These are phyloP conservation scores for Fusarium devonianum DNA, from an alignment of 2,329 filamentous ascomycete species.

Conservation along the genomic window DNA sequence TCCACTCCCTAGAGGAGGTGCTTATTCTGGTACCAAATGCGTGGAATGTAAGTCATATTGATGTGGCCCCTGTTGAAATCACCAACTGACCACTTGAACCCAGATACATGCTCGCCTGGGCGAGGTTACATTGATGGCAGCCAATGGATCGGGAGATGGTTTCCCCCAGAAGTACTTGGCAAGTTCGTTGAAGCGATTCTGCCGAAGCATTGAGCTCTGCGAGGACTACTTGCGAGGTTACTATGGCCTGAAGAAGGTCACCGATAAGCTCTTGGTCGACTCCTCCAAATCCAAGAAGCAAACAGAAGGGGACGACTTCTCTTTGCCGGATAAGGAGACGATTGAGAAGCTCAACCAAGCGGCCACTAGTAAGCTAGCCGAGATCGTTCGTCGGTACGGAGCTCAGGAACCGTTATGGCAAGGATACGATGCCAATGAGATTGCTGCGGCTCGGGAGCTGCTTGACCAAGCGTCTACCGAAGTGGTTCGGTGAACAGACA, in stretches of 20 bases:
- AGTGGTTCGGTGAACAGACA: conserved; percentile 52
- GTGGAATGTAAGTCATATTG: conserved; percentile 77
- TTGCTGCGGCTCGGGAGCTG: conserved; percentile 74
- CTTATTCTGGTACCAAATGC: conserved; percentile 86
- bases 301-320: conserved; percentile 57
- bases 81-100: conserved; percentile 29
- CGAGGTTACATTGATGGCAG: conserved; percentile 79
- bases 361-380: conserved; percentile 76
- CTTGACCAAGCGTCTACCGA: conserved; percentile 61
- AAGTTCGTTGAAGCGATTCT: conserved; percentile 84
- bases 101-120: conserved; percentile 88
- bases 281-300: conserved; percentile 54
- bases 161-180: conserved; percentile 63
- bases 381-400: conserved; percentile 73
- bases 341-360: conserved; percentile 73
- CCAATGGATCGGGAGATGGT: conserved; percentile 52
- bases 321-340: conserved; percentile 63
- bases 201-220: conserved; percentile 90
- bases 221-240: conserved; percentile 91
- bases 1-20: conserved; percentile 91
- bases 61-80: conserved; percentile 3
- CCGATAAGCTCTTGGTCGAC: conserved; percentile 58
- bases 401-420: conserved; percentile 71
- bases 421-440: conserved; percentile 75
- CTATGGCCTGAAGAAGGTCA: conserved; percentile 82